These are phyloP conservation scores for Tilletia caries DNA, from an alignment of 1,284 basidiomycete genomes.

Conservation along the genomic window DNA sequence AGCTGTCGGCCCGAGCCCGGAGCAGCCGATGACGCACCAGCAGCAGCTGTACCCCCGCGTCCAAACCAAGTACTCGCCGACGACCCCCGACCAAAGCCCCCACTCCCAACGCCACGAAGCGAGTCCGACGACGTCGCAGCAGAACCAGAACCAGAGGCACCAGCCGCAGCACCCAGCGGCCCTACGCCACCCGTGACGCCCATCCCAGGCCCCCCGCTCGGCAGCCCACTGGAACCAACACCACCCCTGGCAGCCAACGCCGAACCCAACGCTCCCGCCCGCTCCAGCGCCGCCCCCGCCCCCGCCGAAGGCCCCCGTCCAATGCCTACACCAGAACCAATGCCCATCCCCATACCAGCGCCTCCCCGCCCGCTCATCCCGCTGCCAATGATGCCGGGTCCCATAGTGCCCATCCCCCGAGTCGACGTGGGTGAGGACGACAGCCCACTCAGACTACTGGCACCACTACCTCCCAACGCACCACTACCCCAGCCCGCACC, in stretches of 20 bases:
- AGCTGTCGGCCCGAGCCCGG: neutral
- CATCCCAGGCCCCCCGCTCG: neutral
- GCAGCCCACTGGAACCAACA: neutral
- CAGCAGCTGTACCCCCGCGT: neutral
- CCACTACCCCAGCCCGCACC: neutral
- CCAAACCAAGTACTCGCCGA: neutral
- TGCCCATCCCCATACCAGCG: neutral
- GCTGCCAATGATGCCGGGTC: neutral
- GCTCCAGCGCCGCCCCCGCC: neutral
- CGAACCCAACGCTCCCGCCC: neutral
- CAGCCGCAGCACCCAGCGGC: neutral
- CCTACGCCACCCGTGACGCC: neutral
- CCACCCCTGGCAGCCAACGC: neutral
- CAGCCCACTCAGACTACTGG: neutral
- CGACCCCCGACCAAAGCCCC: neutral
- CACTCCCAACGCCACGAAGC: neutral
- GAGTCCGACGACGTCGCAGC: neutral
- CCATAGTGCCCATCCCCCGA: neutral
- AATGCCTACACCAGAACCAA: neutral
- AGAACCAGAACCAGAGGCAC: neutral
- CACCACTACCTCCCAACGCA: no score
- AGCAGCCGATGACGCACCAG: neutral
- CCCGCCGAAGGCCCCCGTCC: constrained; percentile 1
- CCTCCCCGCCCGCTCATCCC: neutral
- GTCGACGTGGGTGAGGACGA: neutral